Evolutionary conservation across 2,329 filamentous ascomycete genomes (phyloP).

Genomic region (Hypoxylon sp.): DNA sequence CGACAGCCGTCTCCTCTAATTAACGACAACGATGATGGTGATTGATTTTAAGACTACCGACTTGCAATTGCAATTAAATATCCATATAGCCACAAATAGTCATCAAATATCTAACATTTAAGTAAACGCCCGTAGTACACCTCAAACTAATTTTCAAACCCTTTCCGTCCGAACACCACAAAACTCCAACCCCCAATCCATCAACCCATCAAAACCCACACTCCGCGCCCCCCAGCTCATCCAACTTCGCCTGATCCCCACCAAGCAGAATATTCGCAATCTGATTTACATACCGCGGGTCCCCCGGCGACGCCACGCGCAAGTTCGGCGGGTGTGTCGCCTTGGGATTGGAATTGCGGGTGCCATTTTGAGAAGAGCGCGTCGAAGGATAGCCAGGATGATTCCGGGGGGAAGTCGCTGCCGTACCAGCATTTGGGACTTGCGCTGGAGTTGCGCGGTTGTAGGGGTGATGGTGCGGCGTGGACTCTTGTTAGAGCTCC

Average conservation of each 20-base stretch:
- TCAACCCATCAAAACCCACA: conserved; percentile 11
- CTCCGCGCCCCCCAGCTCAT: conserved; percentile 1
- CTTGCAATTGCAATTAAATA: too few species aligned
- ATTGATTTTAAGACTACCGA: too few species aligned
- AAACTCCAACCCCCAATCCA: neutral
- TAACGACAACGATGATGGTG: too few species aligned
- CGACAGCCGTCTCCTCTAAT: too few species aligned
- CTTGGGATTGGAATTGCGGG: conserved; percentile 5
- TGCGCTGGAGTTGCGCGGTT: neutral
- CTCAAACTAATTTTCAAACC: neutral
- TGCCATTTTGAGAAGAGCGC: conserved; percentile 13
- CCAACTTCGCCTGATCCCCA: conserved; percentile 3
- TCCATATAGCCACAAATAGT: too few species aligned
- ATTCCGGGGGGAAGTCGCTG: conserved; percentile 11
- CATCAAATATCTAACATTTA: too few species aligned
- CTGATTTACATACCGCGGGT: conserved; percentile 9
- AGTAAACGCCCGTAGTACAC: too few species aligned
- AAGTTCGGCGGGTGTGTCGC: conserved; percentile 14
- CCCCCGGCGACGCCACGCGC: conserved; percentile 1
- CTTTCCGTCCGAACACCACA: too few species aligned
- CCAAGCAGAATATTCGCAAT: conserved; percentile 22
- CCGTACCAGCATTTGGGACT: conserved; percentile 17
- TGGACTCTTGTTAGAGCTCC: neutral
- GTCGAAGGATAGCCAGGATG: conserved; percentile 15
- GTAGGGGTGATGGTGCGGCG: conserved; percentile 3